A percentile compares a stretch with the other conserved stretches of the same genome.
These are phyloP conservation scores for Oryza officinalis DNA, from an alignment of 176 grass and related monocot species.

Conservation along the genomic window DNA sequence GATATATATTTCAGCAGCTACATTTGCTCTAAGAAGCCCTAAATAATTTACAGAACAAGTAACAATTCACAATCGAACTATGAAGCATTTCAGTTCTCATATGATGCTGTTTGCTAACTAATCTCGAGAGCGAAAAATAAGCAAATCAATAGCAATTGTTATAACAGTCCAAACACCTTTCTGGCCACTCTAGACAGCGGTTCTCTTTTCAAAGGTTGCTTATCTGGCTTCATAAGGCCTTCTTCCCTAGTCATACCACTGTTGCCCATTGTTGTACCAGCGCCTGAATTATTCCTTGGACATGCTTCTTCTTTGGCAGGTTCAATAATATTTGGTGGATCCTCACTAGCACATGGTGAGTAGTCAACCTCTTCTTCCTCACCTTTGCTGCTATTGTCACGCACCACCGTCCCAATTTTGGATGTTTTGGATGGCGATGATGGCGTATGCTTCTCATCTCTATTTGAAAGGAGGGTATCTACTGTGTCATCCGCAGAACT, in stretches of 20 bases:
- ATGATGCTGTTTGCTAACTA: not conserved
- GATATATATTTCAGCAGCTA: not conserved
- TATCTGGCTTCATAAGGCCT: conserved; percentile 22
- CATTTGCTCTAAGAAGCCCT: not conserved
- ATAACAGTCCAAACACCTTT: conserved; percentile 67
- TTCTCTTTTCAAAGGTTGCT: conserved; percentile 25
- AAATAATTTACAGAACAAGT: not conserved
- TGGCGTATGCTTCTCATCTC: not conserved
- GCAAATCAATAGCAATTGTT: conserved; percentile 14
- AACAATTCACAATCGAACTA: not conserved
- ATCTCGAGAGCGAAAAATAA: not conserved
- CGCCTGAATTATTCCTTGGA: not conserved
- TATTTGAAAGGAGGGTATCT: not conserved
- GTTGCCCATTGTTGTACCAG: not conserved
- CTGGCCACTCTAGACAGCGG: conserved; percentile 55
- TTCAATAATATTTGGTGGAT: conserved; percentile 10
- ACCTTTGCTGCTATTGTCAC: not conserved
- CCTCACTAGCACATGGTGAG: conserved; percentile 21
- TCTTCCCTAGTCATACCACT: conserved; percentile 14
- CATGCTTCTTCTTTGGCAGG: not conserved
- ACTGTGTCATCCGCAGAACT: conserved; percentile 27
- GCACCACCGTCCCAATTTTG: not conserved
- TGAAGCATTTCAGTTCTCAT: not conserved
- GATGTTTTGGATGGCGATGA: not conserved
- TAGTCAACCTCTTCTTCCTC: not conserved